Conservation (phyloP, 2,329 filamentous ascomycete genomes). For the Cercospora sp. region DNA sequence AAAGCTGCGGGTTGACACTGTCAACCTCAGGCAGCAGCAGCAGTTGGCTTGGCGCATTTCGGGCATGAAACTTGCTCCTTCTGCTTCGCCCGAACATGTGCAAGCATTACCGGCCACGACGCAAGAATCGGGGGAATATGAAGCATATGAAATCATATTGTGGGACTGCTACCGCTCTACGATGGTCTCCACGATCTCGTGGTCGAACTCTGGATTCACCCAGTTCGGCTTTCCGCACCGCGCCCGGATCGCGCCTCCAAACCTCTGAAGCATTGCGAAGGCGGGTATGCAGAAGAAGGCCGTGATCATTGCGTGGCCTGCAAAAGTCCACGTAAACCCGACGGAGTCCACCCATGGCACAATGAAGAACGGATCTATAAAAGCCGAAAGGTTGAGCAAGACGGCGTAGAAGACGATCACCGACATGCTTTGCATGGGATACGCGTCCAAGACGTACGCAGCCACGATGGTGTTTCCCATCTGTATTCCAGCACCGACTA, state of each 20-base stretch:
- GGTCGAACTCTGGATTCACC: slow-evolving; percentile 26
- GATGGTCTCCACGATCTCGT: slow-evolving; percentile 12
- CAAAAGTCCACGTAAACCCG: slow-evolving; percentile 25
- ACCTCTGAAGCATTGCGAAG: slow-evolving; percentile 21
- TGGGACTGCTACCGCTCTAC: not conserved
- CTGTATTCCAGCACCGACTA: slow-evolving; percentile 25
- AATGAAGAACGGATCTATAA: slow-evolving; percentile 27
- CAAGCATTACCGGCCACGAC: not conserved
- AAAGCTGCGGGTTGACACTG: no score
- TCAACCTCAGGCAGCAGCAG: no score
- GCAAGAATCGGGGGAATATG: not conserved
- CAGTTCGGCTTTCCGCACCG: slow-evolving; percentile 19
- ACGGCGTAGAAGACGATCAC: slow-evolving; percentile 26
- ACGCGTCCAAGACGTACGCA: slow-evolving; percentile 24
- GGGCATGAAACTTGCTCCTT: not conserved
- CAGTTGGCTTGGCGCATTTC: no score
- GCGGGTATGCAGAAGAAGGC: slow-evolving; percentile 22
- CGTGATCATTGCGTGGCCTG: slow-evolving; percentile 24
- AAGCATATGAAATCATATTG: not conserved
- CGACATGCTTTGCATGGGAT: slow-evolving; percentile 26
- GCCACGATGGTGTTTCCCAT: slow-evolving; percentile 26
- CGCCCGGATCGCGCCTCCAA: slow-evolving; percentile 17
- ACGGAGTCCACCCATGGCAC: slow-evolving; percentile 22
- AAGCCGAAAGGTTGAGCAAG: slow-evolving; percentile 23
- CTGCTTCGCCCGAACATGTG: not conserved